Base-by-base conservation (phyloP, 768 basidiomycete species). In the Tephrocybe sp. region DNA sequence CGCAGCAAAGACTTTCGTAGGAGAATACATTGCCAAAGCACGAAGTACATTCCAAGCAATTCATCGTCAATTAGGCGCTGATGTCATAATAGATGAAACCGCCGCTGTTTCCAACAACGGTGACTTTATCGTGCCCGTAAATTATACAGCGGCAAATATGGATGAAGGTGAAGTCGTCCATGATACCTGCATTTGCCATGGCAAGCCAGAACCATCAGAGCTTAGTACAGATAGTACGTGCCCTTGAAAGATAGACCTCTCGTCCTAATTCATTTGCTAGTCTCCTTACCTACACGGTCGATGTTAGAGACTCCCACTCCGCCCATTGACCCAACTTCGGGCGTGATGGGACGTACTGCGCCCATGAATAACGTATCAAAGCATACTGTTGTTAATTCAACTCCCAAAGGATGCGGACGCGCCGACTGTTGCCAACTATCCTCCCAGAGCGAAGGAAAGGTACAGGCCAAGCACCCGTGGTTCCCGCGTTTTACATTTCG, bases 401-500 rank as follows among this genome's bases (percentile, higher is more conserved):
- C 24, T 25, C 22, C 42, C 10, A 51, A 45, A n/a, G 55, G 50
- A 27, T 56, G 55, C 27, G 55, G 55, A 37, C 55, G 55, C 19
- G 44, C 50, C 12, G 55, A 56, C n/a, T 56, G 55, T 44, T 56
- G 55, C 41, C 55, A 49, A 39, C 47, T 56, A n/a, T 34, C 50
- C 27, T 40, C 49, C 19, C 36, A 40, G 11, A 42, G 33, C 30
- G 33, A 55, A 31, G 18, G 34, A 3, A 41, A 45, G n/a, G 11
- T 15, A 16, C 34, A 38, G 22, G n/a, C 27, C 10, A 49, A 48
- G 23, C 24, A 56, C 2, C 55, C 55, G 0, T 52, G 48, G 47
- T 56, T 56, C 41, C 55, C 55, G 22, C 55, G 55, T 29, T 56
- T 56, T 30, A 52, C 50, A 9, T 52, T 56, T 30, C 50, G 50